Evolutionary conservation across 1,284 basidiomycete species (phyloP).

Genomic region (Papiliotrema nemorosa): DNA sequence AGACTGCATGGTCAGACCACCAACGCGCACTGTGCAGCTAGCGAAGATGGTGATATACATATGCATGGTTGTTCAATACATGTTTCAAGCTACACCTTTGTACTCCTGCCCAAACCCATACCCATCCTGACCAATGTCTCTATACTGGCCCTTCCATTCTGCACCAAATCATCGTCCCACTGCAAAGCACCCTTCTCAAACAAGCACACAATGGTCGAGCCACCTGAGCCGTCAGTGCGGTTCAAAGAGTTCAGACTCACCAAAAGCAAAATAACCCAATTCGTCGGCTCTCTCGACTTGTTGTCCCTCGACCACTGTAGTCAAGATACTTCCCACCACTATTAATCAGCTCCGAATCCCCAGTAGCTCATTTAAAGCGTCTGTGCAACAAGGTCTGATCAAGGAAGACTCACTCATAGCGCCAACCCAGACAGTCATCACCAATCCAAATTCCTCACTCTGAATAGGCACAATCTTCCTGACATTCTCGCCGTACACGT

Average conservation of each 20-base stretch:
- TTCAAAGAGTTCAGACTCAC: constrained; percentile 51
- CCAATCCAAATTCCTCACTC: constrained; percentile 76
- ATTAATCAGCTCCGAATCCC: neutral
- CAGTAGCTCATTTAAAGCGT: neutral
- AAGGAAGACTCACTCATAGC: constrained; percentile 63
- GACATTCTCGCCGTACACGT: constrained; percentile 92
- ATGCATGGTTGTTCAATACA: neutral
- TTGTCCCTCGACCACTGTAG: constrained; percentile 80
- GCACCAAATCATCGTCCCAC: constrained; percentile 88
- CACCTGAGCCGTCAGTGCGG: constrained; percentile 56
- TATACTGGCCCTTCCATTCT: constrained; percentile 73
- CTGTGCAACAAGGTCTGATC: neutral
- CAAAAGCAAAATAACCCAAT: constrained; percentile 90
- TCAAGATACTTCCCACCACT: constrained; percentile 82
- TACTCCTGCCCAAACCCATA: constrained; percentile 66
- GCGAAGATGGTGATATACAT: neutral
- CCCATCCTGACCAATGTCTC: constrained; percentile 86
- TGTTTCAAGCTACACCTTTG: constrained; percentile 3
- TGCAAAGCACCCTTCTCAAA: constrained; percentile 76
- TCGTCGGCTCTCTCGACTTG: constrained; percentile 77
- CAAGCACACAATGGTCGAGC: constrained; percentile 80
- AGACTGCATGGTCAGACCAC: neutral
- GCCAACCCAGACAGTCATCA: constrained; percentile 83
- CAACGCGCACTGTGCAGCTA: neutral
- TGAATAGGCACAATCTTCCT: constrained; percentile 86